Evolutionary conservation across 1,284 basidiomycete species (phyloP), one percentile per base, ranked within the genome.

Genomic region (Tilletia horrida): DNA sequence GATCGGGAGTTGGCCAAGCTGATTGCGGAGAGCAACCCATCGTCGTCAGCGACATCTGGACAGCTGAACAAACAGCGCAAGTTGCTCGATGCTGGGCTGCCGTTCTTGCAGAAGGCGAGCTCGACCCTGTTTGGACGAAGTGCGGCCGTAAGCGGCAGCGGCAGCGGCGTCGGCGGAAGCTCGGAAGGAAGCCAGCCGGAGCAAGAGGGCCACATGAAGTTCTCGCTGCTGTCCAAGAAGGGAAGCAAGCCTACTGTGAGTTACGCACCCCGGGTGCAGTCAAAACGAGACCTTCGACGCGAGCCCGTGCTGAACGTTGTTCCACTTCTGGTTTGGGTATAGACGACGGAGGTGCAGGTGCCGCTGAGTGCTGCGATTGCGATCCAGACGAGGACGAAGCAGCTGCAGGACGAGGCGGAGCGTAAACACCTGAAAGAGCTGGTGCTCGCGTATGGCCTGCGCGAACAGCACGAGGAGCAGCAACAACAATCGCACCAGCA

Each of bases 1-100:
- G 91, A 89, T 11, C 92, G 93, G 80, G 96, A 98, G 81, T 87
- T 99, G 29, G 93, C 95, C 1, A 95, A 92, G 84, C 90, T 99
- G 85, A 88, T 48, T 86, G 88, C 11, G 88, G 93, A 77, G 86
- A 89, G n/a, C 84, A 59, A 61, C 42, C 45, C 64, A 16, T 27
- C 31, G 18, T 18, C 25, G 75, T 87, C 92, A 23, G 90, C 71
- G 2, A 69, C 72, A 25, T 50, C 23, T 14, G 35, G 35, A 40
- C 62, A 44, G 61, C 64, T 21, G 64, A 59, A 25, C 52, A 67
- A 62, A 35, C 42, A 65, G 18, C 45, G 63, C 25, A 59, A 59
- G n/a, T 27, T 71, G 13, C 65, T 71, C 23, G 70, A 71, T 43
- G 67, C 62, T 11, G 67, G 66, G 18, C 35, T 73, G 9, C 71